These are phyloP conservation scores for Ormosia semicastrata DNA, from an alignment of 306 rosid genomes.

Conservation along the genomic window DNA sequence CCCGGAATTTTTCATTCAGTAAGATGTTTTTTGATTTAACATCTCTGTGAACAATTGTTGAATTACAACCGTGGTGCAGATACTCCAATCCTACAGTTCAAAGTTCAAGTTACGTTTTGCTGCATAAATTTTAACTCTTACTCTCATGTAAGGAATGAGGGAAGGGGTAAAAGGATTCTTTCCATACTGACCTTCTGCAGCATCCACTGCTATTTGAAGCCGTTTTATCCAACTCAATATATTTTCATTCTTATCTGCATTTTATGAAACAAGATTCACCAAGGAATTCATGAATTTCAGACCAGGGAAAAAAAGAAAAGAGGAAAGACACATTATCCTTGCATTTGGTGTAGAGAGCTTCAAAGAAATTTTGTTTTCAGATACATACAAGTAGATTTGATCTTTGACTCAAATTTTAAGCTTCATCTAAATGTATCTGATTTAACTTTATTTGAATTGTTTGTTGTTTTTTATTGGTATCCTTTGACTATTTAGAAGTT, in stretches of 20 bases:
- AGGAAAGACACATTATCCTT: not conserved
- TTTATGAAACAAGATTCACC: not conserved
- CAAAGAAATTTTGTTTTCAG: not conserved
- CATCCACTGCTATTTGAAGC: constrained; percentile 55
- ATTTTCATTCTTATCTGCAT: constrained; percentile 39
- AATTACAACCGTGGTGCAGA: constrained; percentile 53
- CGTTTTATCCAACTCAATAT: constrained; percentile 57
- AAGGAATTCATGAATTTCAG: not conserved
- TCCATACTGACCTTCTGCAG: constrained; percentile 53
- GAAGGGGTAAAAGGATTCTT: not conserved
- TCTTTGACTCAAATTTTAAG: constrained; percentile 1
- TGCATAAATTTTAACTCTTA: not conserved
- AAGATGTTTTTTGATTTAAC: constrained; percentile 63
- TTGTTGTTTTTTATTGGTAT: not conserved
- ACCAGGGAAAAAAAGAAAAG: not conserved
- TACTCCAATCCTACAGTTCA: constrained; percentile 56
- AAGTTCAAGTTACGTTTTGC: not conserved
- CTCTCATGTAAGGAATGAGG: not conserved
- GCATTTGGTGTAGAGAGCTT: not conserved
- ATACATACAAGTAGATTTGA: not conserved
- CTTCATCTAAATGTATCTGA: not conserved
- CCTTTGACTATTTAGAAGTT: not conserved
- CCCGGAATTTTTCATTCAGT: constrained; percentile 40
- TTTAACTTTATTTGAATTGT: not conserved
- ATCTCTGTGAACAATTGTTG: constrained; percentile 69